phyloP scores from a whole-genome alignment of 2,329 filamentous ascomycete species.

The Coleophoma cylindrospora region DNA sequence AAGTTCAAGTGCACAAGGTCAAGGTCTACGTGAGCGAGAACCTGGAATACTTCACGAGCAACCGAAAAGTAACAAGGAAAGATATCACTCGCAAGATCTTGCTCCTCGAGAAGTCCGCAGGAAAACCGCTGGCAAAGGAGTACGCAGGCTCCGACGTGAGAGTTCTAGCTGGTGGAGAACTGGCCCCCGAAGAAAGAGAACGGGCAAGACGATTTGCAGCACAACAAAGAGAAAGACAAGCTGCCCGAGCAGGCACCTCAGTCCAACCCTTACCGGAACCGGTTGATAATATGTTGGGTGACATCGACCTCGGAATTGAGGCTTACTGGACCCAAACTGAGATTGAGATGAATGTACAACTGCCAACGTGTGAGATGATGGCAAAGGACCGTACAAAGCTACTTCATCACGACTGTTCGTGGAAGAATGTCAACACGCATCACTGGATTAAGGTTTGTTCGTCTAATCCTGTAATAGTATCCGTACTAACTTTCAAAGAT shows the following conservation, averaged over 20 bases:
- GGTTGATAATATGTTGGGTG: slow-evolving; percentile 59
- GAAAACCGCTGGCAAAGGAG: slow-evolving; percentile 55
- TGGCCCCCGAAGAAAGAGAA: slow-evolving; percentile 42
- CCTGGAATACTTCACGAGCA: slow-evolving; percentile 64
- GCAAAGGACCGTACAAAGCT: slow-evolving; percentile 54
- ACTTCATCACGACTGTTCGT: slow-evolving; percentile 69
- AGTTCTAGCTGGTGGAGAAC: slow-evolving; percentile 61
- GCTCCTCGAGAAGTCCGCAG: slow-evolving; percentile 67
- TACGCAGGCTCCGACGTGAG: slow-evolving; percentile 63
- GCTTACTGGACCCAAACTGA: slow-evolving; percentile 58
- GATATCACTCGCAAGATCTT: slow-evolving; percentile 63
- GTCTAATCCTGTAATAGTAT: not conserved
- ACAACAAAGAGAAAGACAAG: slow-evolving; percentile 36
- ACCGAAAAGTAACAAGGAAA: slow-evolving; percentile 63
- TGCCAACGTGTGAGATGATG: slow-evolving; percentile 66
- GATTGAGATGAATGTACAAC: slow-evolving; percentile 70
- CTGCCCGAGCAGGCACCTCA: slow-evolving; percentile 47
- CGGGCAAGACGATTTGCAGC: slow-evolving; percentile 26
- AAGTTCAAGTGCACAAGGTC: slow-evolving; percentile 70
- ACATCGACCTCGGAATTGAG: slow-evolving; percentile 49
- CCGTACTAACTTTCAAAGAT: slow-evolving; percentile 41
- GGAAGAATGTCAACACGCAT: slow-evolving; percentile 68
- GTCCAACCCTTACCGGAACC: slow-evolving; percentile 20
- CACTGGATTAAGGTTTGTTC: slow-evolving; percentile 69
- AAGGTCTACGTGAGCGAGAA: slow-evolving; percentile 71